Evolutionary conservation across 2,329 filamentous ascomycete species (phyloP).

Genomic region (Trichoderma gracile): DNA sequence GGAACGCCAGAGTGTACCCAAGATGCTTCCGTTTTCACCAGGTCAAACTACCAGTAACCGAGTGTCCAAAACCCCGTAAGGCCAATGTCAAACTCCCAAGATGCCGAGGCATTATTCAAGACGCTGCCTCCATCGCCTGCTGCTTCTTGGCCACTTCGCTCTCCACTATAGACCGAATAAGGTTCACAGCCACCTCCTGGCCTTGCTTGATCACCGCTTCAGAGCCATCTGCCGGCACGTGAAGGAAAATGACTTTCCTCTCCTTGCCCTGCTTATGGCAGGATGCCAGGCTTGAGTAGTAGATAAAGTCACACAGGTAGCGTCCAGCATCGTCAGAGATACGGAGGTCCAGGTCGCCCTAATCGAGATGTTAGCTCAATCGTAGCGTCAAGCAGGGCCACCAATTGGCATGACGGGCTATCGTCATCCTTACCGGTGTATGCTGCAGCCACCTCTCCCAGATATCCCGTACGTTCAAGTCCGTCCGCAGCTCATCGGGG

Average conservation of each 20-base stretch:
- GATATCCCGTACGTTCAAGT: conserved; percentile 59
- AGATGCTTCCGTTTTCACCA: not conserved
- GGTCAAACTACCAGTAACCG: not conserved
- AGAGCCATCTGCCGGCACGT: conserved; percentile 65
- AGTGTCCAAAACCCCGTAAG: not conserved
- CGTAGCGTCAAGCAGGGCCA: not conserved
- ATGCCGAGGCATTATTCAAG: no score
- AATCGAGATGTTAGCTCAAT: not conserved
- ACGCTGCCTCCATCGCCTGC: conserved; percentile 11
- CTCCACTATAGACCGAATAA: conserved; percentile 60
- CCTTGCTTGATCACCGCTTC: conserved; percentile 51
- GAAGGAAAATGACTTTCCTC: conserved; percentile 65
- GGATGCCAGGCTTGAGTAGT: conserved; percentile 66
- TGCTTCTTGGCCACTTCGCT: conserved; percentile 42
- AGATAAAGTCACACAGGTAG: conserved; percentile 79
- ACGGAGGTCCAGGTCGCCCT: conserved; percentile 50
- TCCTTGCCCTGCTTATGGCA: conserved; percentile 50
- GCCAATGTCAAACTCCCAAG: not conserved
- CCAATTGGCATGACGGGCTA: no score
- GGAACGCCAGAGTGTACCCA: not conserved
- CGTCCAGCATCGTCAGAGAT: conserved; percentile 70
- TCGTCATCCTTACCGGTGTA: conserved; percentile 47
- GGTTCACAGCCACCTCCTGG: conserved; percentile 52
- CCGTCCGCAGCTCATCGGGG: conserved; percentile 58
- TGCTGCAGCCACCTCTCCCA: conserved; percentile 55